These are phyloP conservation scores for Monilinia fructigena DNA, from an alignment of 2,329 filamentous ascomycete species.

Conservation along the genomic window DNA sequence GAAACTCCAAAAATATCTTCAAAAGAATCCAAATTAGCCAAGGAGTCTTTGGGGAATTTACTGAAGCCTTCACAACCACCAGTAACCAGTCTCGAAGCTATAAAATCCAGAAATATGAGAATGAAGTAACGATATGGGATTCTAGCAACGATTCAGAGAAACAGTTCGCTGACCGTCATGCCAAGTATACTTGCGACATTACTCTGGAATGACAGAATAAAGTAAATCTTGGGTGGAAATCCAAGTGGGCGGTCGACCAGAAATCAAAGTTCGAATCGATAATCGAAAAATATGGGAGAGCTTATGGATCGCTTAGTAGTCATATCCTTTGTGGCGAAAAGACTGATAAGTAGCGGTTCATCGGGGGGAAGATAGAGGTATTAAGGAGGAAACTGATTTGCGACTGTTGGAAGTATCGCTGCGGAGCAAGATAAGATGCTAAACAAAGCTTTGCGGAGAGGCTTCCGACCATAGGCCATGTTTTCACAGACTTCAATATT, in stretches of 20 bases:
- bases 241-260: background rate
- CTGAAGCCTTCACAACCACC: too few relatives aligned
- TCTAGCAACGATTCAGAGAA: background rate
- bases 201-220: background rate
- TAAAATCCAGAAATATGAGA: too few relatives aligned
- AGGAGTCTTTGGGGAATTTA: too few relatives aligned
- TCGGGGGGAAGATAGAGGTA: background rate
- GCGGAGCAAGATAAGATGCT: background rate
- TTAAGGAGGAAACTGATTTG: background rate
- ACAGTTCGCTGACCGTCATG: too few relatives aligned
- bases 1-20: too few relatives aligned
- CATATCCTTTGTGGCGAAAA: background rate
- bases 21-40: too few relatives aligned
- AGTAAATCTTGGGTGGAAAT: background rate
- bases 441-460: background rate
- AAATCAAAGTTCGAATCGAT: constrained; percentile 3
- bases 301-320: background rate
- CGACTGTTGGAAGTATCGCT: background rate
- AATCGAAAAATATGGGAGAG: background rate
- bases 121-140: background rate
- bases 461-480: background rate
- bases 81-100: too few relatives aligned
- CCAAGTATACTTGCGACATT: background rate
- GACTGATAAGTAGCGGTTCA: background rate
- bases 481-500: background rate